A percentile compares a stretch with the other conserved stretches of the same genome.
Evolutionary conservation across 306 rosid species (phyloP).

Genomic region (Prunus davidiana): DNA sequence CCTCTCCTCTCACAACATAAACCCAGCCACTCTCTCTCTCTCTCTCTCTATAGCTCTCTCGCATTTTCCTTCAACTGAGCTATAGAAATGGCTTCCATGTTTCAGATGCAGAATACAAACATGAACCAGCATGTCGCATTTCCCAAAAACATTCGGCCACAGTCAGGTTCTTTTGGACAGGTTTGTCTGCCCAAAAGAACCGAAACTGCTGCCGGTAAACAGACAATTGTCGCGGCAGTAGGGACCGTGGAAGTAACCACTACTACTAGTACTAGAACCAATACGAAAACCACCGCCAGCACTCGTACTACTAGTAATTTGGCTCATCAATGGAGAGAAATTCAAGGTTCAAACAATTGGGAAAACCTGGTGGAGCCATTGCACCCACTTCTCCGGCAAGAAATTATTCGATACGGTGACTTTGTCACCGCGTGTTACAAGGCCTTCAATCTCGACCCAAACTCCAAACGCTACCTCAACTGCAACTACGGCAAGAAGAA

Average conservation of each 20-base stretch:
- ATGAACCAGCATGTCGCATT: slow-evolving; percentile 38
- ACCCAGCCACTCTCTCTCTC: neutral
- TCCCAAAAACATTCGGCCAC: slow-evolving; percentile 30
- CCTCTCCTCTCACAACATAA: slow-evolving; percentile 6
- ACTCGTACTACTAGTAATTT: slow-evolving; percentile 7
- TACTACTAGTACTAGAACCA: neutral
- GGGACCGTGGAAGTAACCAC: slow-evolving; percentile 17
- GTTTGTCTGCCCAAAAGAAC: slow-evolving; percentile 36
- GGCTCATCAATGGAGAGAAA: slow-evolving; percentile 51
- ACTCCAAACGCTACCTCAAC: slow-evolving; percentile 68
- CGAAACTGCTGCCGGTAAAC: neutral
- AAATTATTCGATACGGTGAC: slow-evolving; percentile 75
- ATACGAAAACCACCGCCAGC: neutral
- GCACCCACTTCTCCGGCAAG: slow-evolving; percentile 74
- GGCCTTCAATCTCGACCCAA: slow-evolving; percentile 77
- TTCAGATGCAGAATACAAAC: slow-evolving; percentile 15
- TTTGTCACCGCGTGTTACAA: slow-evolving; percentile 72
- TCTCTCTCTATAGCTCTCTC: slow-evolving; percentile 5
- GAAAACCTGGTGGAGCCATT: slow-evolving; percentile 70
- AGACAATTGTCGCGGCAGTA: slow-evolving; percentile 13
- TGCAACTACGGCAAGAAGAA: slow-evolving; percentile 72
- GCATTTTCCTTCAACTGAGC: neutral
- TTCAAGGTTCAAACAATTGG: slow-evolving; percentile 85
- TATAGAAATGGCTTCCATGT: slow-evolving; percentile 33
- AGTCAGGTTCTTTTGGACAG: slow-evolving; percentile 50